phyloP scores from a whole-genome alignment of 164 flowering plant genomes.

The Magnolia changhungtana region DNA sequence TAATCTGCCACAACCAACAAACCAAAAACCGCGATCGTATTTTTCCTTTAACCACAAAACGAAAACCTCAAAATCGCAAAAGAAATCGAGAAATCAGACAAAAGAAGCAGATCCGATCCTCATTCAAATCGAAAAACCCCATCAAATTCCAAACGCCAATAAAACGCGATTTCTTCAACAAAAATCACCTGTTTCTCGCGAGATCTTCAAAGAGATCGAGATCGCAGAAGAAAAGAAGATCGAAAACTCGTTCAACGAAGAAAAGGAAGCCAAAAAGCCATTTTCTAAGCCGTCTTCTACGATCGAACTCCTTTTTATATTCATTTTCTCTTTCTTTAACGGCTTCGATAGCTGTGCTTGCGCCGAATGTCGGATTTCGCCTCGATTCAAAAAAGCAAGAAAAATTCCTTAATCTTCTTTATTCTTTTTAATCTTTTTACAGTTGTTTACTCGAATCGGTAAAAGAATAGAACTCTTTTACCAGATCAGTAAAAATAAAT shows the following conservation, averaged over 20 bases:
- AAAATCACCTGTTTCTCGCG: neutral
- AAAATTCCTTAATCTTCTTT: neutral
- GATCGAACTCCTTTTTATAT: neutral
- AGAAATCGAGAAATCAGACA: neutral
- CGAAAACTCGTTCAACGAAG: neutral
- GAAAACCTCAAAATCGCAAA: neutral
- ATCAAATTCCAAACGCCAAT: neutral
- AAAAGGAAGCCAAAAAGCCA: neutral
- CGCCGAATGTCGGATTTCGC: slow-evolving; percentile 8
- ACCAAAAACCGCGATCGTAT: neutral
- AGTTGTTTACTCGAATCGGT: neutral
- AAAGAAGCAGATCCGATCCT: neutral
- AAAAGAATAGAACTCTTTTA: neutral
- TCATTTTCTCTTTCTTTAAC: neutral
- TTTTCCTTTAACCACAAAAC: neutral
- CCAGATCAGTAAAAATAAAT: neutral
- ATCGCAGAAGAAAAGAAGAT: neutral
- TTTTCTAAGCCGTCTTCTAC: neutral
- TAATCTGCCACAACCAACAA: neutral
- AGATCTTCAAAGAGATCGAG: neutral
- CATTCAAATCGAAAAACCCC: neutral
- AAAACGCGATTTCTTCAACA: neutral
- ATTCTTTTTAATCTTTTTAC: neutral
- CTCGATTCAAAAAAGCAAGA: neutral
- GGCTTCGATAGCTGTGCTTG: neutral